Evolutionary conservation across 495 filamentous ascomycete genomes (phyloP).

Genomic region (Penicillium silybi): DNA sequence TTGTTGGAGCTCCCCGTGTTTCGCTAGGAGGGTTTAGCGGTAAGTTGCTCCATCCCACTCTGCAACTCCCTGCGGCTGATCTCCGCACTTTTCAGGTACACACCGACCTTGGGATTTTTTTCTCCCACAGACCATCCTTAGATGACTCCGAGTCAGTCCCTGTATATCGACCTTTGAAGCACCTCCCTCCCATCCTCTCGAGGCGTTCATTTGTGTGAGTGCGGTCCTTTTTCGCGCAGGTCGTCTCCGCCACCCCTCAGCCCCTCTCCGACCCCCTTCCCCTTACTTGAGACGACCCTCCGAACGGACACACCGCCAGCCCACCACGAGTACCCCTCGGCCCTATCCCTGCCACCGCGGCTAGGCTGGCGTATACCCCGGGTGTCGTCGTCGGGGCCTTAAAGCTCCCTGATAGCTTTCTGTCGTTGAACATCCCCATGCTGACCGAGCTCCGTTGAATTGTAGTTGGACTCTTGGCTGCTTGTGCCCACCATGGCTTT

Average conservation of each 20-base stretch:
- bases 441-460: constrained; percentile 22
- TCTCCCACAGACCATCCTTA: constrained; percentile 7
- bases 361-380: background rate
- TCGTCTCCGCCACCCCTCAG: constrained; percentile 39
- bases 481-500: constrained; percentile 55
- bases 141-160: constrained; percentile 10
- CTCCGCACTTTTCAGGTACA: constrained; percentile 30
- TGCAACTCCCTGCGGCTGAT: constrained; percentile 27
- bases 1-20: constrained; percentile 10
- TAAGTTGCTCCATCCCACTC: constrained; percentile 27
- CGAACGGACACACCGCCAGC: constrained; percentile 37
- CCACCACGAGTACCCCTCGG: constrained; percentile 3
- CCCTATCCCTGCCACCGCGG: constrained; percentile 6
- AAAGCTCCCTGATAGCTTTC: background rate
- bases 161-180: constrained; percentile 2
- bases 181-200: constrained; percentile 22
- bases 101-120: constrained; percentile 9
- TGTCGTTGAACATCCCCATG: background rate
- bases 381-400: background rate
- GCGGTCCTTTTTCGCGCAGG: constrained; percentile 27
- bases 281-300: constrained; percentile 31
- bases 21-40: constrained; percentile 25
- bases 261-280: constrained; percentile 33
- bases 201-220: constrained; percentile 46
- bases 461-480: constrained; percentile 33